Base-by-base conservation (phyloP, 2,329 filamentous ascomycete genomes). In the Phaeoacremonium minimum region DNA sequence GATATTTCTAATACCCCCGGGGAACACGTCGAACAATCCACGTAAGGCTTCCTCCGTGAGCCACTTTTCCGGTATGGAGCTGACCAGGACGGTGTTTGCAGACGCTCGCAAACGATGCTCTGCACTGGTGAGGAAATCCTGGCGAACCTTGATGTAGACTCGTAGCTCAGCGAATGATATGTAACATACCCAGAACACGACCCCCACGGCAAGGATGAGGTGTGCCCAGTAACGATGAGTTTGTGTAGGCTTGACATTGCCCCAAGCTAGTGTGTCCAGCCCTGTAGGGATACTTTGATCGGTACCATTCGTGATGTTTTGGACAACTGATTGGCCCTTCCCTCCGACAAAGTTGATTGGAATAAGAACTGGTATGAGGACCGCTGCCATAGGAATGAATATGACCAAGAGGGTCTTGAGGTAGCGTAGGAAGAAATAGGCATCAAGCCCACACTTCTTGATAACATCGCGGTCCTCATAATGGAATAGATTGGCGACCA, bases 371-470 rank as follows among this genome's bases (percentile, higher is more conserved):
- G 93, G 93, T 36, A 96, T 69, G 18, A 95, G 82, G 34, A 96
- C 54, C 17, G 78, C 48, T 11, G 85, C 80, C 38, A 95, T 80
- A 2, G 93, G 89, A 28, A 95, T 66, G 57, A 98, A 97, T 44
- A 98, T 95, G 55, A 95, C 82, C 30, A 97, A 75, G 5, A 97
- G 77, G 59, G 54, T 75, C 46, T 76, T 76, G 12, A 80, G 75
- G 53, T 95, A 98, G 44, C 94, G 85, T 2, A 98, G 73, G 60
- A 98, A 98, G 68, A 97, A 95, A 64, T 95, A 98, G 52, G 91
- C 89, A 57, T 98, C 93, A 8, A 98, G 76, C 14, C 93, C 93
- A 49, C 91, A 96, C 61, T 96, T 95, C 36, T 91, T 84, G 51
- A 98, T 95, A 48, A 98, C 80, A 49, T 95, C 87, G 11, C 87